Conservation (phyloP, 2,329 filamentous ascomycete genomes). For the Beauveria caledonica region DNA sequence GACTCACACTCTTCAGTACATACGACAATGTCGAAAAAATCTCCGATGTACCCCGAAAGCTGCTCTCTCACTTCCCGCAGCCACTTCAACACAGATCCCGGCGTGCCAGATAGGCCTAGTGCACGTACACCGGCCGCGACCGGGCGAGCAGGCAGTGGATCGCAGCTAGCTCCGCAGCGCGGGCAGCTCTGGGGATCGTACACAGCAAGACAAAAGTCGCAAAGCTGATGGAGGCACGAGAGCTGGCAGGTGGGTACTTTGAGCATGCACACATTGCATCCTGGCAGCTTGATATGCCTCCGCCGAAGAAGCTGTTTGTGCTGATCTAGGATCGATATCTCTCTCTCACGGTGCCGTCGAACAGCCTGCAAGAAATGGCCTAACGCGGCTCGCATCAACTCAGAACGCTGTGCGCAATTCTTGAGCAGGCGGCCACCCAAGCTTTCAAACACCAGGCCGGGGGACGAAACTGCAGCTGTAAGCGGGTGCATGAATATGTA, state of each 20-base stretch:
- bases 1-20: neutral
- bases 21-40: conserved; percentile 1
- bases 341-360: neutral
- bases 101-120: neutral
- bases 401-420: neutral
- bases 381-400: neutral
- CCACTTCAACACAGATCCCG: neutral
- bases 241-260: neutral
- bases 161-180: neutral
- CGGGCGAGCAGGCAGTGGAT: neutral
- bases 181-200: neutral
- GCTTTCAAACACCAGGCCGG: neutral
- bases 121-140: neutral
- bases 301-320: neutral
- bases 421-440: neutral
- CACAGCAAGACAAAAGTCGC: neutral
- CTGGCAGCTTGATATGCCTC: neutral
- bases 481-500: neutral
- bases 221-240: neutral
- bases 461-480: neutral
- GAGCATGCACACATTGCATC: neutral
- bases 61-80: neutral
- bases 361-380: neutral
- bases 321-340: neutral
- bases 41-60: neutral